Conservation (phyloP, 306 rosid species). For the Inga leiocalycina region DNA sequence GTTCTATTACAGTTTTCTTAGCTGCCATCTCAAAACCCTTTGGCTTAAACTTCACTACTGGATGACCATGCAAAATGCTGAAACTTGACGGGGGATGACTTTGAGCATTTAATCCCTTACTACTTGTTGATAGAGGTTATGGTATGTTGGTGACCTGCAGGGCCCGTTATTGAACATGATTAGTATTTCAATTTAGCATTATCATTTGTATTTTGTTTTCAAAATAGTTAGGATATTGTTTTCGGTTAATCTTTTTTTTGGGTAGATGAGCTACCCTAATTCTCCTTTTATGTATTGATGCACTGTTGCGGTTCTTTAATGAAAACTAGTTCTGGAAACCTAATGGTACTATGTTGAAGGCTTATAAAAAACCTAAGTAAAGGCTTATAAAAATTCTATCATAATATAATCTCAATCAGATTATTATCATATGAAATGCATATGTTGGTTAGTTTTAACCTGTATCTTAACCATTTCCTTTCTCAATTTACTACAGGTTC, state of each 20-base stretch:
- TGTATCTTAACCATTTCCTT: conserved; percentile 19
- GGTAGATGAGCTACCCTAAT: not conserved
- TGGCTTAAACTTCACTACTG: not conserved
- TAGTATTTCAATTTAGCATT: not conserved
- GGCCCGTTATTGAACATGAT: not conserved
- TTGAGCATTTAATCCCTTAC: not conserved
- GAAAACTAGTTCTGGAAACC: not conserved
- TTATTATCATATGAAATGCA: conserved; percentile 19
- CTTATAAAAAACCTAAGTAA: not conserved
- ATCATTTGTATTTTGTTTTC: not conserved
- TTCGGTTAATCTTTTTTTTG: not conserved
- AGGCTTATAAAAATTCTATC: not conserved
- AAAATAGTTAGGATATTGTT: not conserved
- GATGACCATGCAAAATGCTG: not conserved
- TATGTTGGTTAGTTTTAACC: conserved; percentile 31
- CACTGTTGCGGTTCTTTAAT: not conserved
- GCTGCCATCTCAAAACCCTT: not conserved
- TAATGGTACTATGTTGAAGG: not conserved
- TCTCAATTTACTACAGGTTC: conserved; percentile 63
- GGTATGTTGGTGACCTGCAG: not conserved
- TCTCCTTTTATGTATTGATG: not conserved
- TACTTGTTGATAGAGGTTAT: not conserved
- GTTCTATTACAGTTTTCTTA: not conserved
- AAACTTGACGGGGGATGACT: not conserved
- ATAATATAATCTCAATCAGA: not conserved